Base-by-base conservation (phyloP, 2,329 filamentous ascomycete species). In the Paracoccidioides brasiliensis region DNA sequence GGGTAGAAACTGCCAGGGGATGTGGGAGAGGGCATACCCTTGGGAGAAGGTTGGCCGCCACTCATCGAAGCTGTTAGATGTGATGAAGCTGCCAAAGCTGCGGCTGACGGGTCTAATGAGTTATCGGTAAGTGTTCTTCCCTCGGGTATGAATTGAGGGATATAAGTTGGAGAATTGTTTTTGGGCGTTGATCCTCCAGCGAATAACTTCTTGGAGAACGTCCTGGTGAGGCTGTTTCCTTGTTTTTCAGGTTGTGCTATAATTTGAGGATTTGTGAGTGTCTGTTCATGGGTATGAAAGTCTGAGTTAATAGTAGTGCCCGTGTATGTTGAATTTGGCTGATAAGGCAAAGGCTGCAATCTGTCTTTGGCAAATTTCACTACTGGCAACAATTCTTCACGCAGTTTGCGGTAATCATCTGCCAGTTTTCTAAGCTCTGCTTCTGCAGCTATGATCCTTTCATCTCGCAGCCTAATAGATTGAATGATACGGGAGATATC, bases 401-500 rank as follows among this genome's bases (percentile, higher is more conserved):
- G 81, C 60, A 98, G 73, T 62, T 88, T 85, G 63, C 86, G 81
- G 68, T 95, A 95, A 67, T 97, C 90, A 43, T 96, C 89, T 10
- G 85, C 85, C 64, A 97, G 80, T 58, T 86, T 83, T 59, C 86
- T 83, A 66, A 97, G 73, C 67, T 97, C 90, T 57, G 84, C 80
- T 70, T 97, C 91, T 32, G 91, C 80, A 45, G 87, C 77, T 60
- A 82, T 83, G 73, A 97, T 91, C 57, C 90, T 84, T 72, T 96
- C 89, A 69, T 98, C 93, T 62, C 93, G 86, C 60, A 94, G 76
- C 61, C 88, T 84, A 48, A 98, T 83, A 59, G 94, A 90, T 65
- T 91, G 87, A 59, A 95, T 91, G 22, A 98, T 80, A 54, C 90
- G 84, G 61, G 88, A 86, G 65, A 98, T 89, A 67, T 98, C 93